A percentile compares a stretch with the other conserved stretches of the same genome.
phyloP scores from a whole-genome alignment of 2,329 filamentous ascomycete species.

The Colletotrichum zoysiae region DNA sequence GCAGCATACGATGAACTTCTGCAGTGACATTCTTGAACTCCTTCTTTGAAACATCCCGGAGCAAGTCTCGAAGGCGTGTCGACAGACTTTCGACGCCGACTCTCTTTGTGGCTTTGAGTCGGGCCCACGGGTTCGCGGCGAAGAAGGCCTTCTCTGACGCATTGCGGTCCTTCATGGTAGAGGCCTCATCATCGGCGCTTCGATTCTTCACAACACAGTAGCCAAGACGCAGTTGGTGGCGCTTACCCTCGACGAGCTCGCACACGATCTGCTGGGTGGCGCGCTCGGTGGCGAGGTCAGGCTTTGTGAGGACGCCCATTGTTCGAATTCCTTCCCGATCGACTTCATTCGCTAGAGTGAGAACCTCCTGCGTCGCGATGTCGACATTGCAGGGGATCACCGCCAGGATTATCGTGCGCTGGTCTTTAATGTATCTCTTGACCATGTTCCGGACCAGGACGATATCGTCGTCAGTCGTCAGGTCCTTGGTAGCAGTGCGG shows the following conservation, averaged over 20 bases:
- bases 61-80: slow-evolving; percentile 51
- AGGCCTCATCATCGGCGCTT: slow-evolving; percentile 48
- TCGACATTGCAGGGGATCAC: slow-evolving; percentile 57
- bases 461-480: slow-evolving; percentile 61
- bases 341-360: slow-evolving; percentile 50
- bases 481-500: slow-evolving; percentile 49
- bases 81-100: slow-evolving; percentile 54
- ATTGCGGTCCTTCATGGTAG: slow-evolving; percentile 50
- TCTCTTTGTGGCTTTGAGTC: slow-evolving; percentile 46
- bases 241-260: slow-evolving; percentile 57
- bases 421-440: slow-evolving; percentile 58
- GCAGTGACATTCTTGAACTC: slow-evolving; percentile 27
- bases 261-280: slow-evolving; percentile 54
- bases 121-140: slow-evolving; percentile 51
- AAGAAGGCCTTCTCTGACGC: slow-evolving; percentile 56
- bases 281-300: slow-evolving; percentile 64
- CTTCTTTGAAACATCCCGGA: slow-evolving; percentile 56
- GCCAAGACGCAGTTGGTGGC: slow-evolving; percentile 57
- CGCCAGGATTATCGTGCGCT: slow-evolving; percentile 63
- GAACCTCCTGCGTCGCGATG: slow-evolving; percentile 57
- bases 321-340: slow-evolving; percentile 58
- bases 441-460: slow-evolving; percentile 62
- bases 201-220: slow-evolving; percentile 65
- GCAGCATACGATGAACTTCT: slow-evolving; percentile 16
- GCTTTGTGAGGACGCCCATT: slow-evolving; percentile 68